Percentiles rank a stretch among this genome's conserved stretches.
Evolutionary conservation across 2,329 filamentous ascomycete genomes (phyloP).

Genomic region (Saccharata proteae): DNA sequence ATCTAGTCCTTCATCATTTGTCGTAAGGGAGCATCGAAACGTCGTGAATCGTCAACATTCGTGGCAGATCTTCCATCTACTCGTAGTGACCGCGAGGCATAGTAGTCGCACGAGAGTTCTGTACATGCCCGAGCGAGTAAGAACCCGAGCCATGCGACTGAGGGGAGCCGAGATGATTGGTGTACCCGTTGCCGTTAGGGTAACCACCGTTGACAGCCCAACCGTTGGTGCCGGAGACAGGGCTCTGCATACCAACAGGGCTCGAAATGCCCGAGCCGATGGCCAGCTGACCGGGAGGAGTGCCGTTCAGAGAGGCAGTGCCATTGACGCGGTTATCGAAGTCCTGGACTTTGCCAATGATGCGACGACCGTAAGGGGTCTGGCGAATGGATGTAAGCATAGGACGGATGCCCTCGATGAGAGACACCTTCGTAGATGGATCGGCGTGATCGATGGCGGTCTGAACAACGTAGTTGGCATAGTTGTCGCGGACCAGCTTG

Average conservation of each 20-base stretch:
- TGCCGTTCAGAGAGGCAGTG: conserved; percentile 5
- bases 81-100: no score
- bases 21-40: no score
- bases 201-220: background rate
- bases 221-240: background rate
- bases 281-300: conserved; percentile 5
- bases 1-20: no score
- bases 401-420: conserved; percentile 77
- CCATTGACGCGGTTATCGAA: conserved; percentile 26
- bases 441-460: conserved; percentile 58
- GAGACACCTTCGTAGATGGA: conserved; percentile 26
- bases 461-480: conserved; percentile 96
- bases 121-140: no score
- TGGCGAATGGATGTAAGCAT: conserved; percentile 74
- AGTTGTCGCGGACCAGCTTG: conserved; percentile 78
- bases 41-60: no score
- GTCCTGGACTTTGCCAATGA: conserved; percentile 71
- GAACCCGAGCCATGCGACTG: conserved; percentile 7
- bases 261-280: background rate
- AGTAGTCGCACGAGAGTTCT: no score
- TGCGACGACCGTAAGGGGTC: conserved; percentile 88
- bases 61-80: no score
- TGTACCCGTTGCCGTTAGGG: conserved; percentile 8
- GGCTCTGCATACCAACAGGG: background rate
- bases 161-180: conserved; percentile 6